A percentile compares a stretch with the other conserved stretches of the same genome.
phyloP scores from a whole-genome alignment of 2,329 filamentous ascomycete genomes.

The Cytospora piceicola region DNA sequence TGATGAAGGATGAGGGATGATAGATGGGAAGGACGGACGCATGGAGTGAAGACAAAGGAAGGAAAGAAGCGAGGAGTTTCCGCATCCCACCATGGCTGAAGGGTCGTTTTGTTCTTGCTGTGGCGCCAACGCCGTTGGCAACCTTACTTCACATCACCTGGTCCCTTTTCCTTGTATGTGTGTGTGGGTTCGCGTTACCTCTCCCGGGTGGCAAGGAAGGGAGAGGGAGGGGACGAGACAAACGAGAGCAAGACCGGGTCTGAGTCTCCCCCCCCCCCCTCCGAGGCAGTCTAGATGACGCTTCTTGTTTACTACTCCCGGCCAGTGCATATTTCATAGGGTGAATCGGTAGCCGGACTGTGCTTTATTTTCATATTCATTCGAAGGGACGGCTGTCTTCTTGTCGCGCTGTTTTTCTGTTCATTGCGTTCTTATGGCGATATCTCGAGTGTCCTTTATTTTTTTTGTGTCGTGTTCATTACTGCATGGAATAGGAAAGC shows the following conservation, averaged over 20 bases:
- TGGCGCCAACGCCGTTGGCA: background rate
- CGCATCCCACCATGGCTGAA: constrained; percentile 3
- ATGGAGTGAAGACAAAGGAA: background rate
- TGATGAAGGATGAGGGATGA: constrained; percentile 18
- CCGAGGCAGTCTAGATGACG: background rate
- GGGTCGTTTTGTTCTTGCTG: constrained; percentile 1
- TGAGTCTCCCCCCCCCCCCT: background rate
- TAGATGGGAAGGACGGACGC: constrained; percentile 1
- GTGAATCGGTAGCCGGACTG: constrained; percentile 19
- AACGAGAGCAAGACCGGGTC: background rate
- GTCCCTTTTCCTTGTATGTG: constrained; percentile 5
- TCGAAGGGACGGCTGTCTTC: constrained; percentile 6
- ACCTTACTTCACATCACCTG: constrained; percentile 8
- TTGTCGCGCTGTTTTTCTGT: background rate
- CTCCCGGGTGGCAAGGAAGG: constrained; percentile 15
- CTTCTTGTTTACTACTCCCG: background rate
- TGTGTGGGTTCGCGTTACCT: constrained; percentile 27
- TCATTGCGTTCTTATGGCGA: constrained; percentile 14
- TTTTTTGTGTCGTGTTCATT: background rate
- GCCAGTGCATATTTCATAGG: constrained; percentile 1
- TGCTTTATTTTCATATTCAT: background rate
- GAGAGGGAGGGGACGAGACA: too few species aligned
- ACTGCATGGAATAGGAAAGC: constrained; percentile 12
- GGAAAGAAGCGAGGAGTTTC: background rate
- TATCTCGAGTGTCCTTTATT: constrained; percentile 16